Base-by-base conservation (phyloP, 2,329 filamentous ascomycete genomes). In the Dactylellina parvicollis region DNA sequence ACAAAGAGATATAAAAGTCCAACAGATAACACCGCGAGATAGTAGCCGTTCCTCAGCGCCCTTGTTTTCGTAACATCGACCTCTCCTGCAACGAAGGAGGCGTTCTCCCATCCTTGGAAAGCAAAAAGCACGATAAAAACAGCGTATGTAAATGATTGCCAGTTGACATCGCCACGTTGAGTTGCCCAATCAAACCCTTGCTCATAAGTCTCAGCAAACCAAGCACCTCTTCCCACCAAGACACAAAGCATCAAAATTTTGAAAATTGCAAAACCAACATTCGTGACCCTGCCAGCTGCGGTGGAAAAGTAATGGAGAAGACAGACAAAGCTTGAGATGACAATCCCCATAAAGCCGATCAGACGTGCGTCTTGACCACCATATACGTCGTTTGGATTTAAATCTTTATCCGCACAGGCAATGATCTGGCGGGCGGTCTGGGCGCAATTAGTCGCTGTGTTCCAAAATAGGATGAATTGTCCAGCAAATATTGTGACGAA, bases 31-130 rank as follows among this genome's bases (percentile, higher is more conserved):
- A 81, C 77, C 2, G 80, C 80, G 14, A 80, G 74, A 22, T 80
- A 79, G 16, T 80, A 79, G 14, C 80, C 80, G 46, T 75, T 77
- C 40, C 78, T 78, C 44, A 82, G 75, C 32, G 80, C 79, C 24
- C 70, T 78, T 8, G 78, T 79, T 75, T 64, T 80, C 74, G 18
- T 78, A 74, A 60, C n/a, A n/a, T 60, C 54, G 3, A 69, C 55
- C 28, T 81, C 80, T 0, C 78, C 79, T 38, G 80, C 62, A 28
- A 82, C 80, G 74, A 81, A 82, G 20, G 81, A 81, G 22, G 81
- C 80, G 60, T 81, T 81, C 73, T 82, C 81, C 80, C 80, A 82
- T 2, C 81, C 81, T 38, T 79, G 79, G 59, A 80, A 82, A 4
- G 80, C 75, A 64, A 81, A 82, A 12, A 81, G 74, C 5, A 82